Conservation (phyloP, 2,329 filamentous ascomycete genomes). For the Mycosphaerella sp. region DNA sequence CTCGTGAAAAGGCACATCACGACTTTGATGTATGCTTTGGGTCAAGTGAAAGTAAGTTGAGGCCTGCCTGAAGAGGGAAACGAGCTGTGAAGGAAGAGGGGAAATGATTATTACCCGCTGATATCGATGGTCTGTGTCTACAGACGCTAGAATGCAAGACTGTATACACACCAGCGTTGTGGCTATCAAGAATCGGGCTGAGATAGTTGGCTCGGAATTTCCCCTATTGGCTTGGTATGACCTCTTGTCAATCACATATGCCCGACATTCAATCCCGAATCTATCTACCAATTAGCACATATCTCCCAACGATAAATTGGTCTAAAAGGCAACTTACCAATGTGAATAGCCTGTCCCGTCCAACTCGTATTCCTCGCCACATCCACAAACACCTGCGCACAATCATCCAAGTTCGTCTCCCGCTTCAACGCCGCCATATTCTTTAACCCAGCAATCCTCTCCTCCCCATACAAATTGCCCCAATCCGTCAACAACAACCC, state of each 20-base stretch:
- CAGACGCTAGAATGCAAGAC: too few species aligned
- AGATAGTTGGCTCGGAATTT: too few species aligned
- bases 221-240: background rate
- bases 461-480: conserved; percentile 44
- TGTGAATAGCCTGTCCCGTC: conserved; percentile 42
- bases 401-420: conserved; percentile 49
- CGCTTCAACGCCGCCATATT: conserved; percentile 56
- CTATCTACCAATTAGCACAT: background rate
- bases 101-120: too few species aligned
- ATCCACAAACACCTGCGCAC: conserved; percentile 50
- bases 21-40: background rate
- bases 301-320: too few species aligned
- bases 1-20: too few species aligned
- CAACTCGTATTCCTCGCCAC: conserved; percentile 49
- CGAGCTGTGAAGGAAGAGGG: background rate
- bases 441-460: conserved; percentile 49
- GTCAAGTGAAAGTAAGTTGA: background rate
- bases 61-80: background rate
- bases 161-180: too few species aligned
- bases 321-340: conserved; percentile 30
- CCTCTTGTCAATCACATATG: conserved; percentile 10
- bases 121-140: background rate
- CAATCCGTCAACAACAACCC: conserved; percentile 63
- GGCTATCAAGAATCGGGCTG: background rate
- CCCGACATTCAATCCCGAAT: conserved; percentile 15